Percentiles rank a stretch among this genome's conserved stretches.
Conservation (phyloP, 805 yeast genomes). For the Maudiozyma serrabonitensis region DNA sequence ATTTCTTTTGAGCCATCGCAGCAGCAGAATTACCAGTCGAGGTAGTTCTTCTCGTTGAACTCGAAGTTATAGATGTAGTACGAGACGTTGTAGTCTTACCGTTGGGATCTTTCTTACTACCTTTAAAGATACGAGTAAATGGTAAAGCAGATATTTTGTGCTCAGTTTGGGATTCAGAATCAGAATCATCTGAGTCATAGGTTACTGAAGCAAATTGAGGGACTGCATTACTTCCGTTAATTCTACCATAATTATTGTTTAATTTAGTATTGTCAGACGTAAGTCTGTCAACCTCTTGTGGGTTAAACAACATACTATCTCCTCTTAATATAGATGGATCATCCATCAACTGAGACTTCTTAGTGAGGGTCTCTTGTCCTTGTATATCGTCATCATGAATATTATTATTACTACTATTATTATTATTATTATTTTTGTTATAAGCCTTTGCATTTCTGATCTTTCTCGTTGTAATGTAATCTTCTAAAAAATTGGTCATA, state of each 20-base stretch:
- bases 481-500: slow-evolving; percentile 15
- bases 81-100: neutral
- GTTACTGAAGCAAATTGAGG: neutral
- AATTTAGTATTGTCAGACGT: neutral
- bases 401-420: neutral
- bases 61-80: too few species aligned
- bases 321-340: neutral
- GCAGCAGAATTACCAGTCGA: neutral
- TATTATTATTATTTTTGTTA: neutral
- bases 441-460: neutral
- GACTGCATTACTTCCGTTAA: neutral
- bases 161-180: slow-evolving; percentile 4
- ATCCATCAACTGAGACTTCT: neutral
- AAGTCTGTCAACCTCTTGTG: neutral
- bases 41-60: too few species aligned
- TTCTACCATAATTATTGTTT: neutral
- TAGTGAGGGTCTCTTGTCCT: neutral
- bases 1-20: neutral
- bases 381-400: neutral
- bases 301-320: slow-evolving; percentile 1
- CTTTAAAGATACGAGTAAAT: slow-evolving; percentile 20
- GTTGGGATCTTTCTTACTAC: slow-evolving; percentile 8
- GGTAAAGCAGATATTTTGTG: slow-evolving; percentile 11
- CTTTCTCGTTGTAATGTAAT: slow-evolving; percentile 5
- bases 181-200: slow-evolving; percentile 6